phyloP scores from a whole-genome alignment of 495 filamentous ascomycete species.

The Aspergillus bertholletiae region DNA sequence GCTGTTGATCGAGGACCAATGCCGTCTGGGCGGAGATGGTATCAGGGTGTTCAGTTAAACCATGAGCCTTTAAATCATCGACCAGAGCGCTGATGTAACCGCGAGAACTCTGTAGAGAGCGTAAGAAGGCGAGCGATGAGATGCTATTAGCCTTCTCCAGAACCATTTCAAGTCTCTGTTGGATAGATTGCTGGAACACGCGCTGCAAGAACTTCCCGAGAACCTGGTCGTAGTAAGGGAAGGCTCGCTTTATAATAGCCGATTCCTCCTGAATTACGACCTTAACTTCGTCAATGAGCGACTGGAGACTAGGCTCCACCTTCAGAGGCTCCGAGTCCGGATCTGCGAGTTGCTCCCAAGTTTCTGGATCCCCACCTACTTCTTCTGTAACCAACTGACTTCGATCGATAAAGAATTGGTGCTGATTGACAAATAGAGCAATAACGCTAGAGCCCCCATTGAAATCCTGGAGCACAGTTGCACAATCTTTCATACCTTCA shows the following conservation, averaged over 20 bases:
- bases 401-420: slow-evolving; percentile 96
- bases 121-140: slow-evolving; percentile 87
- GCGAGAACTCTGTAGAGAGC: slow-evolving; percentile 84
- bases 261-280: slow-evolving; percentile 97
- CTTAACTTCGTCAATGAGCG: slow-evolving; percentile 86
- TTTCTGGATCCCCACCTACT: slow-evolving; percentile 75
- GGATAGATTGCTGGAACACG: slow-evolving; percentile 96
- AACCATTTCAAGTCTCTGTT: slow-evolving; percentile 94
- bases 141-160: slow-evolving; percentile 87
- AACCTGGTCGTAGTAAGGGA: slow-evolving; percentile 94
- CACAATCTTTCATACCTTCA: slow-evolving; percentile 93
- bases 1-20: slow-evolving; percentile 84
- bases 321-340: slow-evolving; percentile 88
- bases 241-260: slow-evolving; percentile 89
- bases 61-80: slow-evolving; percentile 91
- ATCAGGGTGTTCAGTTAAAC: slow-evolving; percentile 92
- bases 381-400: slow-evolving; percentile 90
- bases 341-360: slow-evolving; percentile 88
- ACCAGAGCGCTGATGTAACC: slow-evolving; percentile 80
- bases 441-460: slow-evolving; percentile 92
- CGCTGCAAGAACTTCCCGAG: slow-evolving; percentile 87
- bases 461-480: slow-evolving; percentile 91
- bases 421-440: slow-evolving; percentile 95
- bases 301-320: slow-evolving; percentile 88
- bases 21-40: slow-evolving; percentile 83